Conservation (phyloP, 2,329 filamentous ascomycete species). For the Sporothrix brunneoviolacea region DNA sequence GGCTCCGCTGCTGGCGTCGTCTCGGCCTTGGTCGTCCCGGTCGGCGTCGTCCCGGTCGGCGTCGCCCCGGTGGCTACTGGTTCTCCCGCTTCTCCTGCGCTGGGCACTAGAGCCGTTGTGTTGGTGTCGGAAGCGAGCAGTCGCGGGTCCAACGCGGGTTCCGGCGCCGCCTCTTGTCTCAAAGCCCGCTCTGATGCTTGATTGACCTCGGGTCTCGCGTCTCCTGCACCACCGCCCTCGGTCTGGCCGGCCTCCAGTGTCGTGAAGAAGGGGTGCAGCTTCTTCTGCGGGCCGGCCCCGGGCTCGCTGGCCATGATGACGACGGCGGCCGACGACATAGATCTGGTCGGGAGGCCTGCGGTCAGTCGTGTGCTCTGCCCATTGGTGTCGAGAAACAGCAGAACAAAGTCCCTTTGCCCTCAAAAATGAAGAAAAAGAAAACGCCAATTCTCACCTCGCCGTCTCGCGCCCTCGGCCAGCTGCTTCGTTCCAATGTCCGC, state of each 20-base stretch:
- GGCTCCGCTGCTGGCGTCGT: neutral
- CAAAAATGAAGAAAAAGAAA: too few relatives aligned
- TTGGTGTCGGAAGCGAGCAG: too few relatives aligned
- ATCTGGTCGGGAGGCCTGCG: constrained; percentile 2
- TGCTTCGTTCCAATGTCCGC: neutral
- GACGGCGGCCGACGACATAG: constrained; percentile 38
- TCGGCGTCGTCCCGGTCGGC: neutral
- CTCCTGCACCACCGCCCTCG: constrained; percentile 4
- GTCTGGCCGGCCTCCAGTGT: constrained; percentile 21
- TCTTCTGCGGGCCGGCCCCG: constrained; percentile 30
- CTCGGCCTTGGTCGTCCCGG: neutral
- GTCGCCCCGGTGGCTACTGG: too few relatives aligned
- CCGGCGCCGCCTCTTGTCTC: too few relatives aligned
- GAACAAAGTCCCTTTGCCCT: neutral
- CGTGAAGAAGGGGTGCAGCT: constrained; percentile 51
- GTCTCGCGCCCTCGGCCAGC: neutral
- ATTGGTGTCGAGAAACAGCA: too few relatives aligned
- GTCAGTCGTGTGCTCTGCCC: neutral
- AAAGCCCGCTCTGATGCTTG: neutral
- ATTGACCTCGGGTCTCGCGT: neutral
- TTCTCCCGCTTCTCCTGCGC: too few relatives aligned
- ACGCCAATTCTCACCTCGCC: constrained; percentile 9
- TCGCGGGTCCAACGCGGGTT: too few relatives aligned
- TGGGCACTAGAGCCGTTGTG: too few relatives aligned
- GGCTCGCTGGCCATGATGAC: constrained; percentile 39